Percentiles rank a stretch among this genome's conserved stretches.
phyloP scores from a whole-genome alignment of 768 basidiomycete species.

The Hericium erinaceus region DNA sequence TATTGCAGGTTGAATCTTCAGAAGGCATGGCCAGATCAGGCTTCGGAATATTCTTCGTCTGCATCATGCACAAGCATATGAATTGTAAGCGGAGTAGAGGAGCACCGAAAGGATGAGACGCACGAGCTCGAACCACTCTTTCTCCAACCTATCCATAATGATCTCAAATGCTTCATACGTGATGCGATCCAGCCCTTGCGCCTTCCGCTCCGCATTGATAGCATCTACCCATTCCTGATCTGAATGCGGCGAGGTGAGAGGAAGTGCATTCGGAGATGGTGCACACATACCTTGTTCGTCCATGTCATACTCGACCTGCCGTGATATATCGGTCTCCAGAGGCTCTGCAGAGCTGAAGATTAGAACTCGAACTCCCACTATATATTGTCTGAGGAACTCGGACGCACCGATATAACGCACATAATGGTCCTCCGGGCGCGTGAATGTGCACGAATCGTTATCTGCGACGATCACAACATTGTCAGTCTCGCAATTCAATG shows the following conservation, averaged over 20 bases:
- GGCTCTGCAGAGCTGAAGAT: constrained; percentile 52
- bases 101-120: constrained; percentile 18
- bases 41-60: constrained; percentile 94
- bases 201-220: constrained; percentile 74
- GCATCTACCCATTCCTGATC: constrained; percentile 93
- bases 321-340: constrained; percentile 82
- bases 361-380: neutral
- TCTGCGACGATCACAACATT: constrained; percentile 26
- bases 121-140: constrained; percentile 97
- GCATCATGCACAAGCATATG: neutral
- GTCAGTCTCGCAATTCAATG: neutral
- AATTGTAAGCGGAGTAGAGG: neutral
- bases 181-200: constrained; percentile 60
- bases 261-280: neutral
- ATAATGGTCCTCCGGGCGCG: constrained; percentile 67
- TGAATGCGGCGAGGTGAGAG: constrained; percentile 19
- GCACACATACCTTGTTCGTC: constrained; percentile 80
- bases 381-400: neutral
- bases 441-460: constrained; percentile 63
- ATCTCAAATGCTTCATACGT: constrained; percentile 88
- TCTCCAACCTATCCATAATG: constrained; percentile 95
- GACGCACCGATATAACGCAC: constrained; percentile 80
- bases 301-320: constrained; percentile 99
- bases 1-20: constrained; percentile 93
- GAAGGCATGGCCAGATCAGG: constrained; percentile 79